phyloP scores from a whole-genome alignment of 495 filamentous ascomycete species.

The Xylaria cubensis region DNA sequence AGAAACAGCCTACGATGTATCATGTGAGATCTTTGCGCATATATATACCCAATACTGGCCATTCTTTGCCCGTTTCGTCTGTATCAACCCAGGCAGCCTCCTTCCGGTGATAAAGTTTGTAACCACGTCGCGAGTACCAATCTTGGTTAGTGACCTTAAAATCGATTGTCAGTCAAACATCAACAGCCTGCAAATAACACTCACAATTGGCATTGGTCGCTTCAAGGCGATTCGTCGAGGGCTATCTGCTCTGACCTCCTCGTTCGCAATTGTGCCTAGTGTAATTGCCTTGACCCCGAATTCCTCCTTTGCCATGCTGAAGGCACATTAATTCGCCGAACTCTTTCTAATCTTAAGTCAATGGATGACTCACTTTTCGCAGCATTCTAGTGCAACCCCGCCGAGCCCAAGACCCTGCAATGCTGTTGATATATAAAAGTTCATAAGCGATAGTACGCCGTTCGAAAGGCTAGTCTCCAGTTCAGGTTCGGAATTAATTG shows the following conservation, averaged over 20 bases:
- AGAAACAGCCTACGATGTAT: neutral
- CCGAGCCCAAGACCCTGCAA: conserved; percentile 25
- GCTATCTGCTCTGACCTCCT: conserved; percentile 3
- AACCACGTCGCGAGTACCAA: conserved; percentile 25
- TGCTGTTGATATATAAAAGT: conserved; percentile 41
- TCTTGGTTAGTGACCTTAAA: conserved; percentile 20
- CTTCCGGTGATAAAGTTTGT: conserved; percentile 6
- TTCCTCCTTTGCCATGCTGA: conserved; percentile 25
- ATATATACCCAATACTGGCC: neutral
- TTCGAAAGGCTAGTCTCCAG: conserved; percentile 22
- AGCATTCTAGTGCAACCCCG: neutral
- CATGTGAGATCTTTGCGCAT: conserved; percentile 26
- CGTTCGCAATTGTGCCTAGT: conserved; percentile 22
- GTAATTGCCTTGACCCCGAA: conserved; percentile 26
- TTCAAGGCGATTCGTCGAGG: conserved; percentile 22
- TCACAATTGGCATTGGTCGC: conserved; percentile 2
- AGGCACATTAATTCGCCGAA: neutral
- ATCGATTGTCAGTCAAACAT: conserved; percentile 3
- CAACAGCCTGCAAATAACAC: neutral
- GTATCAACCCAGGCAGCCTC: conserved; percentile 5
- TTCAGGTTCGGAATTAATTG: conserved; percentile 18
- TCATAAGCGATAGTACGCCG: conserved; percentile 32
- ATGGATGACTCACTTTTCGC: conserved; percentile 23
- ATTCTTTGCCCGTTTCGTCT: conserved; percentile 23
- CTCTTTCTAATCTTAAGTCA: too few species aligned